These are phyloP conservation scores for Gracilaria vermiculophylla DNA, from an alignment of 23 red algal genomes.

Conservation along the genomic window DNA sequence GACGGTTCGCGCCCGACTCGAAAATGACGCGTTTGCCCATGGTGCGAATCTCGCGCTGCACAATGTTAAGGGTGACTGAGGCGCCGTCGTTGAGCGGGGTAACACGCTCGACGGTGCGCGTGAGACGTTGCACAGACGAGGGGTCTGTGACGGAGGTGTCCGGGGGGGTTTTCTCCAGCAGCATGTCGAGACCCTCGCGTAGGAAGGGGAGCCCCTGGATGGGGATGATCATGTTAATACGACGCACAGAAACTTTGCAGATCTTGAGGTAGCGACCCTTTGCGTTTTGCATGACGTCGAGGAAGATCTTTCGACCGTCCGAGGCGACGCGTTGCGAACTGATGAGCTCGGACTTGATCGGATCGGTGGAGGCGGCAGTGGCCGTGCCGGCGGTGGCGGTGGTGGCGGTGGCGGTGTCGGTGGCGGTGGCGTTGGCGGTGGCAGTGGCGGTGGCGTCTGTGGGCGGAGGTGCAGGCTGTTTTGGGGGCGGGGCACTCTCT, in stretches of 20 bases:
- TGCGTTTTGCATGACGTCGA: conserved; percentile 79
- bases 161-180: conserved; percentile 58
- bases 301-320: conserved; percentile 78
- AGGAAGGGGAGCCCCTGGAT: conserved; percentile 33
- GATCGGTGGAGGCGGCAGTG: not conserved
- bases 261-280: conserved; percentile 81
- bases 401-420: not conserved
- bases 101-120: conserved; percentile 39
- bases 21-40: conserved; percentile 59
- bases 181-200: conserved; percentile 30
- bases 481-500: conserved; percentile 1
- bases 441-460: not conserved
- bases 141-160: conserved; percentile 58
- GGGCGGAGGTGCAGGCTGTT: not conserved
- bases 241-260: conserved; percentile 50
- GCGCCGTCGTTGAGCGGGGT: conserved; percentile 42
- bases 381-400: not conserved
- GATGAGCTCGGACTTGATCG: conserved; percentile 53
- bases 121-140: conserved; percentile 46
- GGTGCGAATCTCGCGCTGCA: conserved; percentile 61
- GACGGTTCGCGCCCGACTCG: conserved; percentile 61
- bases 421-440: not conserved
- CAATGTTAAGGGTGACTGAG: conserved; percentile 47
- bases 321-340: conserved; percentile 39
- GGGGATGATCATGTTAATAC: conserved; percentile 59